A percentile compares a stretch with the other conserved stretches of the same genome.
Evolutionary conservation across 352 stramenopile genomes (phyloP).

Genomic region (Pythium rishiriense): DNA sequence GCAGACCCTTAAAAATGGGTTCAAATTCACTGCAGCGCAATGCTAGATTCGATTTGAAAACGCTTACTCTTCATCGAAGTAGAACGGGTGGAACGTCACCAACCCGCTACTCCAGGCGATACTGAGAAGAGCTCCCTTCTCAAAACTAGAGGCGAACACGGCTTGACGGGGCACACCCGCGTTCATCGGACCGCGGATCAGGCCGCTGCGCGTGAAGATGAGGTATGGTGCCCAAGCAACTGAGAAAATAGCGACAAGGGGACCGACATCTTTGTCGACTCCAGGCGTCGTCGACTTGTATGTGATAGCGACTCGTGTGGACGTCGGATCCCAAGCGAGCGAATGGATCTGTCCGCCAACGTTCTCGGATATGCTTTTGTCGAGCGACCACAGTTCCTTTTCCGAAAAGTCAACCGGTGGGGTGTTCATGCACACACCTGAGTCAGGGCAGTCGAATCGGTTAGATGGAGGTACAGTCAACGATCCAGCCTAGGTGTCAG

Average conservation of each 20-base stretch:
- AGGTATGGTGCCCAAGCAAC: constrained; percentile 72
- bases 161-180: constrained; percentile 57
- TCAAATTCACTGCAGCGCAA: background rate
- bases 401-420: constrained; percentile 69
- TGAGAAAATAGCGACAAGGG: constrained; percentile 72
- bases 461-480: background rate
- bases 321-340: constrained; percentile 73
- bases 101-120: constrained; percentile 77
- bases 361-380: constrained; percentile 62
- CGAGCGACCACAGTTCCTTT: constrained; percentile 57
- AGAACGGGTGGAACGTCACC: constrained; percentile 81
- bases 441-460: background rate
- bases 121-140: constrained; percentile 66
- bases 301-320: constrained; percentile 62
- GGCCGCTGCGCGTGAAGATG: constrained; percentile 51
- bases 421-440: constrained; percentile 75
- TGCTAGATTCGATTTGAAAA: background rate
- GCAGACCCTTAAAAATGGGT: constrained; percentile 7
- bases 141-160: constrained; percentile 66
- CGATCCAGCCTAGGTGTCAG: background rate
- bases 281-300: constrained; percentile 34
- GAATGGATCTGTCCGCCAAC: constrained; percentile 61
- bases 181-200: constrained; percentile 53
- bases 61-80: constrained; percentile 49
- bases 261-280: constrained; percentile 31